Evolutionary conservation across 352 stramenopile species (phyloP).

Genomic region (Globisporangium iwayamae): DNA sequence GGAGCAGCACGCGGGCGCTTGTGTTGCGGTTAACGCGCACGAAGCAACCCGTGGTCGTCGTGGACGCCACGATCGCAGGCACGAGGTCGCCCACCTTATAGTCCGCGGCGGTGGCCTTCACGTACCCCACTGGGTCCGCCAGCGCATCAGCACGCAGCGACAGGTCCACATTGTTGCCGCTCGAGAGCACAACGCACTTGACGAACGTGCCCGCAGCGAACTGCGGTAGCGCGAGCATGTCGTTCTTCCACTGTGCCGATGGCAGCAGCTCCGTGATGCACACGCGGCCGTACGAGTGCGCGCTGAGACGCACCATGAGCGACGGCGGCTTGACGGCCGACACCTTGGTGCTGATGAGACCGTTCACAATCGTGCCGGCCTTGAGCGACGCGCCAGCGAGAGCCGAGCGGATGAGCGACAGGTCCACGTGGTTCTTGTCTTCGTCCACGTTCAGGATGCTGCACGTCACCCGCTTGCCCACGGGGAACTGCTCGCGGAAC

Average conservation of each 20-base stretch:
- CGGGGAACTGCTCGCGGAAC: conserved; percentile 68
- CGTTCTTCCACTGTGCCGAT: conserved; percentile 53
- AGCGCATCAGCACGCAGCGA: conserved; percentile 70
- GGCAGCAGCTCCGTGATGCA: conserved; percentile 77
- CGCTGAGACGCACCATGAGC: conserved; percentile 82
- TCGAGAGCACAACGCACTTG: conserved; percentile 66
- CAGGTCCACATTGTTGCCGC: conserved; percentile 59
- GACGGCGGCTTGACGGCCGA: conserved; percentile 69
- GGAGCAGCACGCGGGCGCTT: conserved; percentile 90
- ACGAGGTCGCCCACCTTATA: conserved; percentile 82
- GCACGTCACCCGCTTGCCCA: conserved; percentile 71
- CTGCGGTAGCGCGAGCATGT: conserved; percentile 61
- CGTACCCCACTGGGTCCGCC: conserved; percentile 48
- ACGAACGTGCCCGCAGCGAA: conserved; percentile 70
- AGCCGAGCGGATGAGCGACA: conserved; percentile 58
- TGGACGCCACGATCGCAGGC: conserved; percentile 90
- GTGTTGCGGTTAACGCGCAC: conserved; percentile 87
- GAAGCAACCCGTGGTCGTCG: conserved; percentile 92
- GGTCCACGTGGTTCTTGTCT: conserved; percentile 69
- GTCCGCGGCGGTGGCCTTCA: conserved; percentile 30
- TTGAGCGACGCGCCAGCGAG: conserved; percentile 23
- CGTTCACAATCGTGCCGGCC: conserved; percentile 56
- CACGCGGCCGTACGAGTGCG: conserved; percentile 74
- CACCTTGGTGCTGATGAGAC: conserved; percentile 71
- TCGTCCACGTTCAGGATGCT: conserved; percentile 65